Evolutionary conservation across 371 early-diverging fungal genomes (phyloP).

Genomic region (Syncephalastrum monosporum): DNA sequence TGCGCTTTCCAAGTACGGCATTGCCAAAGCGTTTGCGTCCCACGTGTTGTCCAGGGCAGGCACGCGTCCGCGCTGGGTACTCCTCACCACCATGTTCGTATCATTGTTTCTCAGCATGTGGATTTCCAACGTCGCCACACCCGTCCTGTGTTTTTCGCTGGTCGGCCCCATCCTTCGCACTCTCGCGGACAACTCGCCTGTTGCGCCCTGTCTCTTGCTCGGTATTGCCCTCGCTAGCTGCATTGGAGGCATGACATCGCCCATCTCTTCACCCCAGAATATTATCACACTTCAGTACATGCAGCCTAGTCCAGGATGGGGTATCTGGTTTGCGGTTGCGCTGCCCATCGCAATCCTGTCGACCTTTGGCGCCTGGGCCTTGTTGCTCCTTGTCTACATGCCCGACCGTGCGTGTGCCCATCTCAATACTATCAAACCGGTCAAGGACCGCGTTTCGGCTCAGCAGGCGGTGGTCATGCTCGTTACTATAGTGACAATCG

Average conservation of each 20-base stretch:
- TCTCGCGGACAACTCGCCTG: slow-evolving; percentile 60
- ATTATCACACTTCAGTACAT: slow-evolving; percentile 82
- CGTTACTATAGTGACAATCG: slow-evolving; percentile 65
- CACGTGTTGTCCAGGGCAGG: slow-evolving; percentile 70
- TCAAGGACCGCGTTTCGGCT: slow-evolving; percentile 45
- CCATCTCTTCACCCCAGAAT: slow-evolving; percentile 94
- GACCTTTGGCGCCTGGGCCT: slow-evolving; percentile 76
- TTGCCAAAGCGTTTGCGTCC: slow-evolving; percentile 73
- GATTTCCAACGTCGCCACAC: slow-evolving; percentile 84
- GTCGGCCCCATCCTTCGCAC: slow-evolving; percentile 72
- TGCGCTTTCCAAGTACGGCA: slow-evolving; percentile 45
- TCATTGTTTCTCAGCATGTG: slow-evolving; percentile 76
- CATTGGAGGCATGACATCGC: slow-evolving; percentile 93
- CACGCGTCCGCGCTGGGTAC: slow-evolving; percentile 64
- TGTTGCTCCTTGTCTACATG: slow-evolving; percentile 66
- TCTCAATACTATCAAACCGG: slow-evolving; percentile 47
- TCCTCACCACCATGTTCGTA: slow-evolving; percentile 78
- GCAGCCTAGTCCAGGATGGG: slow-evolving; percentile 82
- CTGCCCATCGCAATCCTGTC: slow-evolving; percentile 69
- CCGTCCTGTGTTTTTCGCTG: slow-evolving; percentile 79
- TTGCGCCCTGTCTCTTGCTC: slow-evolving; percentile 82
- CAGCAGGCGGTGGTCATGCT: slow-evolving; percentile 58
- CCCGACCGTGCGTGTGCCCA: slow-evolving; percentile 53
- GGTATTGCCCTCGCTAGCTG: slow-evolving; percentile 94
- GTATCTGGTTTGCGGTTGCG: slow-evolving; percentile 78